Evolutionary conservation across 2,329 filamentous ascomycete genomes (phyloP).

Genomic region (Paraconiothyrium sp.): DNA sequence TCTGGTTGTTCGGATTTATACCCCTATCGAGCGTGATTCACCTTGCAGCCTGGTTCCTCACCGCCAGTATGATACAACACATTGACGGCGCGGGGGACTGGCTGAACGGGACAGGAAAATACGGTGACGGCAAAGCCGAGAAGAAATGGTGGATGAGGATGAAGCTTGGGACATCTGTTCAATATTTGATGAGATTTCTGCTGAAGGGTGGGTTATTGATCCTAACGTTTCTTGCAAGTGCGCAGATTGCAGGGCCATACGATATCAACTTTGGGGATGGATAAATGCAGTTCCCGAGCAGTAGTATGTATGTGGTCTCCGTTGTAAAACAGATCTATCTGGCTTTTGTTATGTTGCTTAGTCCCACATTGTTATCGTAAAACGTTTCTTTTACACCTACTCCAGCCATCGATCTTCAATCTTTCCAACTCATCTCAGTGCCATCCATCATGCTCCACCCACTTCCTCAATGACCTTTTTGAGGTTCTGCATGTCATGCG

Average conservation of each 20-base stretch:
- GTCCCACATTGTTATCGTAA: too few relatives aligned
- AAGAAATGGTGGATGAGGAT: constrained; percentile 18
- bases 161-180: constrained; percentile 19
- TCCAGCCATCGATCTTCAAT: too few relatives aligned
- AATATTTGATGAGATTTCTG: constrained; percentile 22
- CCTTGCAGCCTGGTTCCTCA: constrained; percentile 28
- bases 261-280: constrained; percentile 7
- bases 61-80: constrained; percentile 17
- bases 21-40: constrained; percentile 29
- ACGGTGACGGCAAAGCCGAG: neutral
- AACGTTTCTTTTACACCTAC: too few relatives aligned
- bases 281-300: neutral
- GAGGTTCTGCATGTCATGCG: constrained; percentile 77
- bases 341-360: too few relatives aligned
- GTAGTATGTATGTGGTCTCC: neutral
- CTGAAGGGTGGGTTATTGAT: constrained; percentile 24
- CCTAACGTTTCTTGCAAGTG: constrained; percentile 28
- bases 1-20: constrained; percentile 30
- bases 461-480: constrained; percentile 78
- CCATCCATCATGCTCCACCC: constrained; percentile 50
- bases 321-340: neutral
- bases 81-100: constrained; percentile 15
- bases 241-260: constrained; percentile 30
- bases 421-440: neutral
- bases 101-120: constrained; percentile 19